Evolutionary conservation across 805 yeast genomes (phyloP), one percentile per base, ranked within the genome.

Genomic region (Nakazawaea holstii): DNA sequence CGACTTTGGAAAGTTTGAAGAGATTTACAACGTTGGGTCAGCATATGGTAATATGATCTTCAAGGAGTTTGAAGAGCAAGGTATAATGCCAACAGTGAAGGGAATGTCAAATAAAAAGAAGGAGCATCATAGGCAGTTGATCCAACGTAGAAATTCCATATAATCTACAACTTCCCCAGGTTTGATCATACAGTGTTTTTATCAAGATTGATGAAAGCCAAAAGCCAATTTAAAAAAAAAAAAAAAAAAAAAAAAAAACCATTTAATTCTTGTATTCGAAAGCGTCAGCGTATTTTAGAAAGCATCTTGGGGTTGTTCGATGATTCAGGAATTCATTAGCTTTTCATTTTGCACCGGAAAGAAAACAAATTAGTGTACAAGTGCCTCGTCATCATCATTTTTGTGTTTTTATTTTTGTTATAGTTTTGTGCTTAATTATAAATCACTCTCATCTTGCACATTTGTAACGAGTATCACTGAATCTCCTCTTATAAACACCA

Each of bases 401-500:
- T 20, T 20, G 24, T 20, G 5, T 20, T 20, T 20, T 20, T n/a
- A n/a, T n/a, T 20, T 20, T 20, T 20, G 24, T 20, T 20, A 20
- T 20, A 20, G 24, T 20, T 20, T 20, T 20, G 5, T 20, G 5
- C 5, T 20, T 20, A 20, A 6, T 38, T 36, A 26, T 35, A 6
- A n/a, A 35, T 20, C 29, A 26, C 20, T 37, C 17, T 41, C 42
- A 31, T 45, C 35, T n/a, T 42, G 49, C 14, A 36, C 43, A 35
- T 45, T 37, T 5, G 62, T 81, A 46, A 94, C 83, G 55, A 91
- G 74, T 43, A 95, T 88, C 39, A 94, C 98, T 2, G 95, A 82
- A 67, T 94, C 99, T n/a, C 99, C 99, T 70, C 99, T 83, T 13
- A 94, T 91, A 67, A 92, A 92, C 38, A 94, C 82, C 90, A 94